Evolutionary conservation across 352 stramenopile species (phyloP), one percentile per base, ranked within the genome.

Genomic region (Globisporangium barbulae): DNA sequence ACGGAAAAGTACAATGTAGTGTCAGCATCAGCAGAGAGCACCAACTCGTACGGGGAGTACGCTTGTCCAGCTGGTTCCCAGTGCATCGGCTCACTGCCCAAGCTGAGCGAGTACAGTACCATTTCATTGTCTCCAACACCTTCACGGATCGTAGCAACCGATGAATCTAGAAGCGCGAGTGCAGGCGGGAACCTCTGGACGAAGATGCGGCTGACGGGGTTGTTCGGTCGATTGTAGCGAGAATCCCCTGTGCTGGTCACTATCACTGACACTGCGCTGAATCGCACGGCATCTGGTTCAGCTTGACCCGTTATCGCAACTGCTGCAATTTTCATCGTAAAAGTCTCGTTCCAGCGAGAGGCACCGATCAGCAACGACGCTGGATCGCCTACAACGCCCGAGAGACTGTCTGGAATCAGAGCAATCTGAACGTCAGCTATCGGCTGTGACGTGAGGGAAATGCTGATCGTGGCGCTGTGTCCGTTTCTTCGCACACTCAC

Each of bases 41-140:
- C 59, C 9, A 83, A 10, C n/a, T 82, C 59, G 39, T 75, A 71
- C 17, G 78, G 76, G 2, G 63, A 49, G 44, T 88, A 91, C 17
- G 54, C 45, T 1, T 25, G 58, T 49, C 44, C 68, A 30, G 49
- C 7, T 0, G 76, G 74, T 17, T 92, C 79, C 83, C 83, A 92
- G 35, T 92, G 65, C 69, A 90, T 84, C 0, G 81, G 83, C 53
- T 90, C 81, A 28, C 75, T 82, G 9, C 64, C 69, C 21, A 90
- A 55, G 6, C 54, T 41, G 22, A 90, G 4, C 2, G 67, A 56
- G 55, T 92, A 90, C 2, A 69, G 28, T 1, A 66, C 56, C 42
- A 52, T 62, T 0, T 64, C 66, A 15, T 65, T 68, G 58, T 64
- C 63, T n/a, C 65, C 65, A 55, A 62, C 72, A 62, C 82, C 81